Conservation (phyloP, 1,284 basidiomycete genomes). For the Puccinia novopanici region DNA sequence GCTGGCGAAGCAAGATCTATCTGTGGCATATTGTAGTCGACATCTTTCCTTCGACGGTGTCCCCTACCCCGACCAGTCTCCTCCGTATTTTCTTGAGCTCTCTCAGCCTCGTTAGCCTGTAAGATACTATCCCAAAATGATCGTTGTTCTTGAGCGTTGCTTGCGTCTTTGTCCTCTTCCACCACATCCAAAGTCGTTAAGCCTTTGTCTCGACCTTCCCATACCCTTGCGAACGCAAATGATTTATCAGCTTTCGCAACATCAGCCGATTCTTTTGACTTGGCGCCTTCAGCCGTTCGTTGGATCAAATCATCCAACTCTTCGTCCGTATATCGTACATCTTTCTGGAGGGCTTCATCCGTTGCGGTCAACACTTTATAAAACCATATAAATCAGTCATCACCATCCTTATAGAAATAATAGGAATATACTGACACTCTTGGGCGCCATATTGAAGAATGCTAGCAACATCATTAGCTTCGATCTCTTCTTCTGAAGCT, state of each 20-base stretch:
- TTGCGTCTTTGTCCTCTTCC: constrained; percentile 7
- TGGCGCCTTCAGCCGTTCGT: constrained; percentile 43
- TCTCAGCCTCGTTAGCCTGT: constrained; percentile 45
- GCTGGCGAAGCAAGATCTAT: constrained; percentile 13
- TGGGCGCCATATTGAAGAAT: constrained; percentile 50
- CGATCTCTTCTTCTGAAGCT: constrained; percentile 49
- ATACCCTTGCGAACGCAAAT: constrained; percentile 50
- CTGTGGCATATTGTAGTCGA: constrained; percentile 23
- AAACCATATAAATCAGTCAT: constrained; percentile 4
- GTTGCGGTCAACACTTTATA: constrained; percentile 42
- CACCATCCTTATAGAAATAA: not conserved
- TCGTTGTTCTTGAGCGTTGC: constrained; percentile 47
- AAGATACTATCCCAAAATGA: constrained; percentile 50
- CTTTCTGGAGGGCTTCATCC: constrained; percentile 43
- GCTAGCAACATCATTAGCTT: constrained; percentile 50
- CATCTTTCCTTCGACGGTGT: constrained; percentile 40
- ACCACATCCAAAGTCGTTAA: constrained; percentile 26
- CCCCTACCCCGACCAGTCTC: constrained; percentile 46
- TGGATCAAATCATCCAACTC: constrained; percentile 50
- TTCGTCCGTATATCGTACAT: constrained; percentile 48
- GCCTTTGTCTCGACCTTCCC: constrained; percentile 44
- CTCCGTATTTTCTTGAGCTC: constrained; percentile 23
- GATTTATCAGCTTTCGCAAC: constrained; percentile 43
- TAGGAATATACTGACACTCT: constrained; percentile 33
- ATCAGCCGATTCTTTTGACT: constrained; percentile 32